These are phyloP conservation scores for Sideroxylon spinosum DNA, from an alignment of 179 eudicot species.

Conservation along the genomic window DNA sequence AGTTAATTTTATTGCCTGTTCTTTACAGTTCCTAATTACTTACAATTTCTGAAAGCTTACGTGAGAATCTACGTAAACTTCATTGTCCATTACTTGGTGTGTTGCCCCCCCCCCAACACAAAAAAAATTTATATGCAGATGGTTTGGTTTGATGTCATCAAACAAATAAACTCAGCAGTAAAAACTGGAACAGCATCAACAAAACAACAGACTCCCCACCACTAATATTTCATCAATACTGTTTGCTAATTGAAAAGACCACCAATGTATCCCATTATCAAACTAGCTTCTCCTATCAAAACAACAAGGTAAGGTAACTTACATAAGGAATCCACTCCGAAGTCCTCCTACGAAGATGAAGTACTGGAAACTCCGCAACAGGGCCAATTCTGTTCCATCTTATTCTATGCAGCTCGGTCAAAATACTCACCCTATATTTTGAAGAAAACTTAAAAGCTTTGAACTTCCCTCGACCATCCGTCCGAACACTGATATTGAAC, in stretches of 20 bases:
- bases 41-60: neutral
- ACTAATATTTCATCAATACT: neutral
- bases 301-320: slow-evolving; percentile 32
- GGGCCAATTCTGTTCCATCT: slow-evolving; percentile 52
- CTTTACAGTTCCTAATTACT: neutral
- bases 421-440: slow-evolving; percentile 67
- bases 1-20: neutral
- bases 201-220: neutral
- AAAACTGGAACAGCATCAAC: neutral
- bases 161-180: neutral
- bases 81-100: neutral
- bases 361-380: slow-evolving; percentile 74
- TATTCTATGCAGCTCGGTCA: slow-evolving; percentile 82
- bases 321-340: slow-evolving; percentile 85
- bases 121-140: neutral
- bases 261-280: neutral
- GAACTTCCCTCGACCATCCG: slow-evolving; percentile 84
- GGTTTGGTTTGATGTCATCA: neutral
- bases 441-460: slow-evolving; percentile 81
- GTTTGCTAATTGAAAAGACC: neutral
- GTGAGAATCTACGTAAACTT: neutral
- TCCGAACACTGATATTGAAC: slow-evolving; percentile 79
- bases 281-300: neutral
- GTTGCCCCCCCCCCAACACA: no score
- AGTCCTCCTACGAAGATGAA: slow-evolving; percentile 81